phyloP scores from a whole-genome alignment of 352 stramenopile genomes.

The Thraustochytrium striatum region DNA sequence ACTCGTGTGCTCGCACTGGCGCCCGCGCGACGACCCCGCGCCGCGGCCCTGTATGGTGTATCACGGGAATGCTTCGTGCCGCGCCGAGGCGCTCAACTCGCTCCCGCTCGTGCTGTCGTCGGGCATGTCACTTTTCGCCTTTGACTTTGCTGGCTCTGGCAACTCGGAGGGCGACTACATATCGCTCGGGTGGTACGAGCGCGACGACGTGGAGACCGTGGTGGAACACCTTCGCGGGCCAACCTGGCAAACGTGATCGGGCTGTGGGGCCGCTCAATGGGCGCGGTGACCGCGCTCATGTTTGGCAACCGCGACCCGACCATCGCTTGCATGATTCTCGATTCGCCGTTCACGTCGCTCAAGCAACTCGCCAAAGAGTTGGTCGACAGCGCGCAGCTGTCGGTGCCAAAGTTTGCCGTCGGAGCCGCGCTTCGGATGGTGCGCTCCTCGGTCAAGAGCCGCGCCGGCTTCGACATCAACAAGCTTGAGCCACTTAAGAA shows the following conservation, averaged over 20 bases:
- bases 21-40: constrained; percentile 60
- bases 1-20: constrained; percentile 91
- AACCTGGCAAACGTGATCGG: constrained; percentile 85
- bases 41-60: constrained; percentile 88
- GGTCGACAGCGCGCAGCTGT: constrained; percentile 74
- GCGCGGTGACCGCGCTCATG: constrained; percentile 92
- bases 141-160: constrained; percentile 93
- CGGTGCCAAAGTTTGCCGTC: constrained; percentile 28
- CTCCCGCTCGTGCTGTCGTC: constrained; percentile 77
- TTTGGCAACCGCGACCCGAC: constrained; percentile 91
- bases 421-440: constrained; percentile 44
- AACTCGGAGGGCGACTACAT: constrained; percentile 93
- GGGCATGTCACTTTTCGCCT: constrained; percentile 87
- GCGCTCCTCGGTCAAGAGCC: constrained; percentile 31
- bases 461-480: constrained; percentile 74
- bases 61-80: constrained; percentile 93
- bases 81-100: constrained; percentile 87
- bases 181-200: constrained; percentile 92
- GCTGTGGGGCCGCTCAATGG: constrained; percentile 96
- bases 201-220: constrained; percentile 80
- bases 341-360: constrained; percentile 94
- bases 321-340: constrained; percentile 93
- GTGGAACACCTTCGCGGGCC: constrained; percentile 85
- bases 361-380: constrained; percentile 92
- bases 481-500: constrained; percentile 73